Percentiles rank a stretch among this genome's conserved stretches.
Evolutionary conservation across 331 rosid genomes (phyloP).

Genomic region (Malus hybrid): DNA sequence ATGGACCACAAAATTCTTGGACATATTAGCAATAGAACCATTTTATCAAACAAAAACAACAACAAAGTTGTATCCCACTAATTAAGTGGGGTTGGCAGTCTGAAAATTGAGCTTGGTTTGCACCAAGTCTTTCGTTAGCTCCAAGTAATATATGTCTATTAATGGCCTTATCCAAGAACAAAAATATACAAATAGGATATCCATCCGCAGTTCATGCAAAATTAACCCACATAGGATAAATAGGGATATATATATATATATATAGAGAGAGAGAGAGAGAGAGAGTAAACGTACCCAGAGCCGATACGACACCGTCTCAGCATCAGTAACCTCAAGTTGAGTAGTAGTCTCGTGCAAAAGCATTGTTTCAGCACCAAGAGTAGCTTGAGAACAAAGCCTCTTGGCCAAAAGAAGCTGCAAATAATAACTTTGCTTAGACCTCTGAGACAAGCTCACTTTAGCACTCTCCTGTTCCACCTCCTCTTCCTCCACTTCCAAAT

Average conservation of each 20-base stretch:
- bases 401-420: slow-evolving; percentile 59
- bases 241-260: background rate
- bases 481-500: slow-evolving; percentile 11
- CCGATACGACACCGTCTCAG: slow-evolving; percentile 77
- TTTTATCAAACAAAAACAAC: too few relatives aligned
- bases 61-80: too few relatives aligned
- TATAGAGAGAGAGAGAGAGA: background rate
- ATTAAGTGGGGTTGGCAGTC: too few relatives aligned
- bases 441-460: slow-evolving; percentile 29
- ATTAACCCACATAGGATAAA: background rate
- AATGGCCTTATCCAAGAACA: background rate
- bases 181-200: background rate
- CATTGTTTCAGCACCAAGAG: slow-evolving; percentile 51
- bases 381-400: slow-evolving; percentile 53
- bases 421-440: slow-evolving; percentile 43
- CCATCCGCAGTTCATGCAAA: too few relatives aligned
- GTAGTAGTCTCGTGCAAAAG: slow-evolving; percentile 22
- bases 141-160: too few relatives aligned
- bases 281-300: slow-evolving; percentile 59
- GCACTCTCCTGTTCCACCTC: slow-evolving; percentile 1
- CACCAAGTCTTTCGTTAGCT: too few relatives aligned
- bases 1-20: background rate
- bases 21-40: background rate
- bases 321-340: slow-evolving; percentile 48
- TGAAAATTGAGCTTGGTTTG: too few relatives aligned